Conservation (phyloP, 2,329 filamentous ascomycete genomes). For the Fonsecaea erecta region DNA sequence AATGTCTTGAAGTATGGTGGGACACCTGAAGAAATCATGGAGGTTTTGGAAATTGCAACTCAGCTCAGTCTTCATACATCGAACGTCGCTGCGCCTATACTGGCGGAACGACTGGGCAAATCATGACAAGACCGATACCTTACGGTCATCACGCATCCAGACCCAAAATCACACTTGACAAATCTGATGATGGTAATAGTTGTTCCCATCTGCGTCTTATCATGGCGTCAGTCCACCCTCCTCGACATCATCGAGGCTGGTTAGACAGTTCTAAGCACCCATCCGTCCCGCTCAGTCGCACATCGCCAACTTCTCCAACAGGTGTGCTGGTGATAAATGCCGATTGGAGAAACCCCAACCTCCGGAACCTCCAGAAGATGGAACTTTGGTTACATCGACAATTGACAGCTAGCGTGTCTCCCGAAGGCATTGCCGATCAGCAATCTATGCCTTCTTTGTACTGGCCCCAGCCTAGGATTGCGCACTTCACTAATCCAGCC, state of each 20-base stretch:
- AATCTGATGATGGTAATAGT: background rate
- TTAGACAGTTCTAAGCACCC: background rate
- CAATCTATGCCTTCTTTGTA: background rate
- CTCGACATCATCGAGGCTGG: background rate
- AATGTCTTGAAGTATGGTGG: conserved; percentile 55
- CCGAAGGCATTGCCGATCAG: conserved; percentile 6
- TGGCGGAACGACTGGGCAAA: conserved; percentile 22
- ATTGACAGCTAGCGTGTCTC: background rate
- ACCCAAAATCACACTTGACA: background rate
- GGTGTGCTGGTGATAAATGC: background rate
- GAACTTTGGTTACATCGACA: background rate
- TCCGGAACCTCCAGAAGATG: background rate
- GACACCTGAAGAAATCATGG: conserved; percentile 54
- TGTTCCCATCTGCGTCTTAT: background rate
- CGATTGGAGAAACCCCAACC: conserved; percentile 24
- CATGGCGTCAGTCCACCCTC: background rate
- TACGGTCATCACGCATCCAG: background rate
- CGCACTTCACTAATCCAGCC: background rate
- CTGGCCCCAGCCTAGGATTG: conserved; percentile 5
- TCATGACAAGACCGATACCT: conserved; percentile 13
- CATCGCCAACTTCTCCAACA: conserved; percentile 10
- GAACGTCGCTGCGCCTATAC: conserved; percentile 26
- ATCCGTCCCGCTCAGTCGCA: background rate
- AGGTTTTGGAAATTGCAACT: conserved; percentile 54
- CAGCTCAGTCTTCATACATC: conserved; percentile 28